phyloP scores from a whole-genome alignment of 2,329 filamentous ascomycete species.

The Metarhizium brunneum region DNA sequence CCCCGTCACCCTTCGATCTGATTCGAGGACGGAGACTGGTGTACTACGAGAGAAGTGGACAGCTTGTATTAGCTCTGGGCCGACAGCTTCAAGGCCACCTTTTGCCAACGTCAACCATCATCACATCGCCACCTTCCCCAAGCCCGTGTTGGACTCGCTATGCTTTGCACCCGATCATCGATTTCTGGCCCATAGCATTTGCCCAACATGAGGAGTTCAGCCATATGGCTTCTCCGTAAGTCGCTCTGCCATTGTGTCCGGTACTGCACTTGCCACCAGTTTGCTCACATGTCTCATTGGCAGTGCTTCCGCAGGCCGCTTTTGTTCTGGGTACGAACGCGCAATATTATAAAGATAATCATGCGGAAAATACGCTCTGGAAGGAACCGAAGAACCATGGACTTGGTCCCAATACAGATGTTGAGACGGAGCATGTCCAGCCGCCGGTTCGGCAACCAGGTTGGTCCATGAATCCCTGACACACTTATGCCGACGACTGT shows the following conservation, averaged over 20 bases:
- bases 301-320: constrained; percentile 39
- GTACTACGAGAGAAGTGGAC: constrained; percentile 7
- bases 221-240: constrained; percentile 35
- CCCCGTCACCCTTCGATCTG: no score
- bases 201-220: constrained; percentile 30
- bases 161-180: constrained; percentile 16
- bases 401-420: constrained; percentile 20
- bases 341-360: constrained; percentile 25
- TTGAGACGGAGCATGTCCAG: constrained; percentile 18
- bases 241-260: constrained; percentile 6
- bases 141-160: constrained; percentile 12
- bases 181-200: constrained; percentile 23
- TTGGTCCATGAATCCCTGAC: constrained; percentile 13
- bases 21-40: no score
- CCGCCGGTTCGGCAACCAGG: constrained; percentile 26
- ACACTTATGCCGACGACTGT: neutral
- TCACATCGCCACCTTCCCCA: neutral
- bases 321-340: constrained; percentile 27
- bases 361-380: constrained; percentile 19
- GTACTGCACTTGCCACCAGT: constrained; percentile 3
- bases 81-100: constrained; percentile 3
- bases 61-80: constrained; percentile 7
- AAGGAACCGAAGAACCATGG: constrained; percentile 22
- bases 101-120: constrained; percentile 1
- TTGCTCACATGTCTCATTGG: constrained; percentile 13